Percentiles rank a stretch among this genome's conserved stretches.
phyloP scores from a whole-genome alignment of 2,329 filamentous ascomycete genomes.

The Aspergillus awamori region DNA sequence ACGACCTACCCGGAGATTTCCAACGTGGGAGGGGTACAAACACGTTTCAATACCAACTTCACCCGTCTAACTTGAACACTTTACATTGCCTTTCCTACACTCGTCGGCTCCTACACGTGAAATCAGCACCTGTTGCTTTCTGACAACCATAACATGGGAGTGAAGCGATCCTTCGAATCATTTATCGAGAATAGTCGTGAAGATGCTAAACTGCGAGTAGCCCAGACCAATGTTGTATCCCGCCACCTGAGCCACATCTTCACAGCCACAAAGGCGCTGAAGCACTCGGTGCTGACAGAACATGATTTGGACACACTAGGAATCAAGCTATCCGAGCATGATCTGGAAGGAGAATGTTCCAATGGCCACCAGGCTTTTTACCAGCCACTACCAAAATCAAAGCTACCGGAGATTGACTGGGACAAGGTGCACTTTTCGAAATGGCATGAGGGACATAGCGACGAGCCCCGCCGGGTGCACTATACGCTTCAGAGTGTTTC shows the following conservation, averaged over 20 bases:
- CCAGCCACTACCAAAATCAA: neutral
- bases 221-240: neutral
- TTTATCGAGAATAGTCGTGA: too few species aligned
- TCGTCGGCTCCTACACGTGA: too few species aligned
- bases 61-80: too few species aligned
- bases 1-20: too few species aligned
- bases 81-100: too few species aligned
- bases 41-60: too few species aligned
- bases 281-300: neutral
- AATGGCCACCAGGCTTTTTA: neutral
- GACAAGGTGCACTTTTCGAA: neutral
- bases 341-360: neutral
- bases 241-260: neutral
- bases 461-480: neutral
- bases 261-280: neutral
- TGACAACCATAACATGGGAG: too few species aligned
- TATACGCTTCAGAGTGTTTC: neutral
- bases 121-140: too few species aligned
- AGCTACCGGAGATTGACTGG: neutral
- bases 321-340: neutral
- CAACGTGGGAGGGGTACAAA: too few species aligned
- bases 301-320: neutral
- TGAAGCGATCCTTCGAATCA: too few species aligned
- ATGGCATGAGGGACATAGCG: neutral
- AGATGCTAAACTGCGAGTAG: neutral